Base-by-base conservation (phyloP, 1,284 basidiomycete genomes). In the Puccinia hordei region DNA sequence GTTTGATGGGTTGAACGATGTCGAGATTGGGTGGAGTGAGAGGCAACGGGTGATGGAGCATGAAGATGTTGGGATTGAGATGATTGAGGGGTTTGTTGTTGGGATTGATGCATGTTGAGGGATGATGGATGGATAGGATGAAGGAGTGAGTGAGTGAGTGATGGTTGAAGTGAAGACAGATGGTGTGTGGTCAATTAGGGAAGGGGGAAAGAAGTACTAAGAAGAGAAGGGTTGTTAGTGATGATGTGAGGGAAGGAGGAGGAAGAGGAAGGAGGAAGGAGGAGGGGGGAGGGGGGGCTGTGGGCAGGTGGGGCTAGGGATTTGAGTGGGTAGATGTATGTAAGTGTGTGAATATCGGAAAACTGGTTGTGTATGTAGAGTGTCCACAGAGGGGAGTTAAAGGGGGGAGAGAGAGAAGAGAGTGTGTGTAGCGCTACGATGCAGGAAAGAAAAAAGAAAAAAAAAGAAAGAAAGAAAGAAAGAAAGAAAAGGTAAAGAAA, bases 1-100 rank as follows among this genome's bases (percentile, higher is more conserved):
- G 69, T 33, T 63, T 78, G 80, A 69, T 75, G 73, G 71, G 59
- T 41, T 27, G 53, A 49, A 6, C 78, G 68, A 65, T 80, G 66
- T 24, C 75, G 46, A 38, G 49, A 44, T 22, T 69, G 38, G 35
- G 75, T 27, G n/a, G 75, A 33, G 65, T 63, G 17, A 41, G 66
- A 59, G 27, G 72, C 46, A 15, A 73, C 71, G n/a, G 73, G 59
- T 8, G 35, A 24, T 6, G 41, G n/a, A 33, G 35, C 19, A 17
- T 69, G 15, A 17, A 46, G 22, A 46, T 69, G 38, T 2, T 69
- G 66, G 30, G 61, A 63, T n/a, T 63, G 61, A n/a, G 71, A 55
- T n/a, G 71, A 13, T 27, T 10, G 22, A 4, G 27, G 71, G 12
- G 38, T 22, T 3, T 13, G 5, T 5, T 44, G 51, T 12, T 73